These are phyloP conservation scores for Zangia roseola DNA, from an alignment of 768 basidiomycete species.

Conservation along the genomic window DNA sequence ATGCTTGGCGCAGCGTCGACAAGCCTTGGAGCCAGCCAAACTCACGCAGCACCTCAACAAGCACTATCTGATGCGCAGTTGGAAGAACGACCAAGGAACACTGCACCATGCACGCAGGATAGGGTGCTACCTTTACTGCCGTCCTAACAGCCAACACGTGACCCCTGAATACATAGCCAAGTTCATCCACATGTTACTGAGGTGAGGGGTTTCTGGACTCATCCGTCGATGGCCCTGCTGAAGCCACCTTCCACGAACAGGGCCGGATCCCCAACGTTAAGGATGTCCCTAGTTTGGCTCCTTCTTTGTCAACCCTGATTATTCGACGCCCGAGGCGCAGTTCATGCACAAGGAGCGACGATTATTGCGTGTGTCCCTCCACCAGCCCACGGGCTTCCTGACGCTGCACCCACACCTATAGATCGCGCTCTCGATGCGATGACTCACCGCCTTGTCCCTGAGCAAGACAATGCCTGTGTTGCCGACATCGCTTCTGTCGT, in stretches of 20 bases:
- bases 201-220: slow-evolving; percentile 34
- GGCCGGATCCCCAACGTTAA: slow-evolving; percentile 67
- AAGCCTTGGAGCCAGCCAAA: slow-evolving; percentile 76
- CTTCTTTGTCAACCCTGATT: slow-evolving; percentile 77
- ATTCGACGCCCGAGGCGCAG: slow-evolving; percentile 51
- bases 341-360: slow-evolving; percentile 44
- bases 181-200: slow-evolving; percentile 62
- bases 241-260: slow-evolving; percentile 32
- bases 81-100: slow-evolving; percentile 51
- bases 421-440: slow-evolving; percentile 10
- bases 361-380: slow-evolving; percentile 44
- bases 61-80: slow-evolving; percentile 68
- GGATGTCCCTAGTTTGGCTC: slow-evolving; percentile 66
- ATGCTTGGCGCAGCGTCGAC: slow-evolving; percentile 76
- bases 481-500: slow-evolving; percentile 37
- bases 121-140: background rate
- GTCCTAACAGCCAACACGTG: slow-evolving; percentile 42
- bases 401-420: background rate
- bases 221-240: background rate
- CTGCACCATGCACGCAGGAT: slow-evolving; percentile 53
- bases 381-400: background rate
- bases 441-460: background rate
- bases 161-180: slow-evolving; percentile 57
- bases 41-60: slow-evolving; percentile 90
- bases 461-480: background rate